Evolutionary conservation across 2,329 filamentous ascomycete species (phyloP).

Genomic region (Hypocrella siamensis): DNA sequence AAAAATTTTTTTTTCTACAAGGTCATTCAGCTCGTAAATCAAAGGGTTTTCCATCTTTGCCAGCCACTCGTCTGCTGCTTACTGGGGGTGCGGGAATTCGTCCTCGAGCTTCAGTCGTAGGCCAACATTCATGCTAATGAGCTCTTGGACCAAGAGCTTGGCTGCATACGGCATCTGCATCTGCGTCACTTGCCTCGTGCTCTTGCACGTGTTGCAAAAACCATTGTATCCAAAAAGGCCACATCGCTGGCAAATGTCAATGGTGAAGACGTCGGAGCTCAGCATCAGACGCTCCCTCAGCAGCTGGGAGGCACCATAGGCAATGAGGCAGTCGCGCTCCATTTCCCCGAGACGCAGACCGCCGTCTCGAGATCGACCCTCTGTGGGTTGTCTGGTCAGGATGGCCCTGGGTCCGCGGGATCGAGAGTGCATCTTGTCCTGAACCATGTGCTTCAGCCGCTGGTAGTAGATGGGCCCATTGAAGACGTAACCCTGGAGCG

Average conservation of each 20-base stretch:
- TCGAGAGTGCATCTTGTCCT: conserved; percentile 98
- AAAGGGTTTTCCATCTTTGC: too few relatives aligned
- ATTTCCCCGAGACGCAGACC: conserved; percentile 92
- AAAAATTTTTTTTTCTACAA: not conserved
- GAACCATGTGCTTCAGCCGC: conserved; percentile 99
- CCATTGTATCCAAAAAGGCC: conserved; percentile 92
- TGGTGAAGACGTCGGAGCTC: conserved; percentile 74
- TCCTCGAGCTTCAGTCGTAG: conserved; percentile 82
- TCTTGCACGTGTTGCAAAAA: conserved; percentile 88
- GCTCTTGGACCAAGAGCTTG: conserved; percentile 87
- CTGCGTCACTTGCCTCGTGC: conserved; percentile 65
- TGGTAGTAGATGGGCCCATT: conserved; percentile 99
- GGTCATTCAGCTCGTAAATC: too few relatives aligned
- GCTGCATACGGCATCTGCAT: conserved; percentile 98
- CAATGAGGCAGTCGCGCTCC: conserved; percentile 96
- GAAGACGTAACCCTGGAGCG: conserved; percentile 90
- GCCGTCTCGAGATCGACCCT: conserved; percentile 84
- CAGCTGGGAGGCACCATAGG: conserved; percentile 87
- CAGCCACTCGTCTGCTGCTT: not conserved
- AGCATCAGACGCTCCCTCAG: conserved; percentile 90
- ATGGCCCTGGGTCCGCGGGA: conserved; percentile 81
- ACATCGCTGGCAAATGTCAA: conserved; percentile 88
- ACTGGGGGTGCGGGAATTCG: conserved; percentile 60
- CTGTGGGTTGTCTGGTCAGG: conserved; percentile 86
- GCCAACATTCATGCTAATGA: conserved; percentile 98